Evolutionary conservation across 2,329 filamentous ascomycete genomes (phyloP).

Genomic region (Atkinsonella texensis): DNA sequence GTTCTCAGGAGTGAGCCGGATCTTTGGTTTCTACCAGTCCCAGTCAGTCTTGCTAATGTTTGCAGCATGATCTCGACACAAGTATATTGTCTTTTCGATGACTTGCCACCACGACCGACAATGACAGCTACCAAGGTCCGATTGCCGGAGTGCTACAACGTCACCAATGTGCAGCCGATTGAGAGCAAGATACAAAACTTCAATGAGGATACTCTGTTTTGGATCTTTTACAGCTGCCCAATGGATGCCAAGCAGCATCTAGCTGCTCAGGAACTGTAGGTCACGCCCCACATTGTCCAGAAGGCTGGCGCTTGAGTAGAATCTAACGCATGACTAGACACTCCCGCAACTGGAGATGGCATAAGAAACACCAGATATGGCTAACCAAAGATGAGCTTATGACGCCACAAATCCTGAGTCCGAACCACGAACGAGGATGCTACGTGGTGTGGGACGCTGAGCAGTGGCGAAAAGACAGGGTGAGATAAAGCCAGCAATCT

Average conservation of each 20-base stretch:
- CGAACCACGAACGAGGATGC: constrained; percentile 50
- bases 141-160: constrained; percentile 54
- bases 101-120: constrained; percentile 43
- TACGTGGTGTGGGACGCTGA: constrained; percentile 54
- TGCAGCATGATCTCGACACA: constrained; percentile 44
- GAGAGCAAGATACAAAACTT: constrained; percentile 55
- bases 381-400: constrained; percentile 56
- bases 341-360: constrained; percentile 55
- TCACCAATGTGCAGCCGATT: constrained; percentile 53
- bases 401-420: constrained; percentile 47
- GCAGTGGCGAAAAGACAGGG: constrained; percentile 51
- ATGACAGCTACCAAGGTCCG: constrained; percentile 38
- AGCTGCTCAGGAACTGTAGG: constrained; percentile 52
- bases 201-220: constrained; percentile 57
- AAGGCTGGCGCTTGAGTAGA: background rate
- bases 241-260: constrained; percentile 50
- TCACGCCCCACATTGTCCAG: background rate
- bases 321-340: constrained; percentile 29
- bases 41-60: constrained; percentile 9
- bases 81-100: constrained; percentile 49
- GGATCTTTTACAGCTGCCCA: constrained; percentile 58
- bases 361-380: constrained; percentile 55
- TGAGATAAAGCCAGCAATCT: constrained; percentile 38
- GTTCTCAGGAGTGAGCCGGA: constrained; percentile 41
- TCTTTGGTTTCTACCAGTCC: background rate